Evolutionary conservation across 1,284 basidiomycete genomes (phyloP), one percentile per base, ranked within the genome.

Genomic region (Sanghuangporus weigelae): DNA sequence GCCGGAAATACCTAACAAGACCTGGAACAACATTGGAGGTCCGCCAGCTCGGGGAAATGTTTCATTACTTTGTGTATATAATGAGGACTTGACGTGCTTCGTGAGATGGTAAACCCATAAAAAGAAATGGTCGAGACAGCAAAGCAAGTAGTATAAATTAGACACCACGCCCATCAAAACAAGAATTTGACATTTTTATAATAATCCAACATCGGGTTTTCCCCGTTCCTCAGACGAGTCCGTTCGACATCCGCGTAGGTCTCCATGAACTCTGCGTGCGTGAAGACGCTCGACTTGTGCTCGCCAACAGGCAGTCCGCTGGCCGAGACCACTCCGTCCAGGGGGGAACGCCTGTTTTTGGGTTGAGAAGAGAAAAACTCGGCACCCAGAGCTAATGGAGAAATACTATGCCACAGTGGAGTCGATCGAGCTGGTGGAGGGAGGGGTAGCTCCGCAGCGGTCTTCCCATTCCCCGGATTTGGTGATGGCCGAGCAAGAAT

Each of bases 101-200:
- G 40, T 16, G 16, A 59, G 31, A 59, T 10, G 36, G 11, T 46
- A 7, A 14, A 62, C n/a, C 23, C 11, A 51, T 49, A 16, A 7
- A 26, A 14, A 7, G 35, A 19, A 46, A 42, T 57, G 26, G 38
- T 42, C 55, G 16, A 54, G 23, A 8, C 5, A 57, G n/a, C 35
- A 57, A 26, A 40, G 55, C 23, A 10, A 21, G 39, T 19, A 23
- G 44, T 39, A 60, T 60, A 11, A 51, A 39, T 53, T 10, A 60
- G 16, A 59, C 35, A 50, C 8, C 23, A 53, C n/a, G 35, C 19
- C 44, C 14, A 39, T 81, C 73, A 92, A 68, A 93, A 93, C 68
- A 93, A 76, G 71, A 93, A 87, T 72, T 93, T 93, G 67, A 95
- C 93, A 77, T 96, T 96, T 73, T 89, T 85, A 73, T 96, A 96